phyloP scores from a whole-genome alignment of 2,329 filamentous ascomycete genomes.

The Metarhizium guizhouense region DNA sequence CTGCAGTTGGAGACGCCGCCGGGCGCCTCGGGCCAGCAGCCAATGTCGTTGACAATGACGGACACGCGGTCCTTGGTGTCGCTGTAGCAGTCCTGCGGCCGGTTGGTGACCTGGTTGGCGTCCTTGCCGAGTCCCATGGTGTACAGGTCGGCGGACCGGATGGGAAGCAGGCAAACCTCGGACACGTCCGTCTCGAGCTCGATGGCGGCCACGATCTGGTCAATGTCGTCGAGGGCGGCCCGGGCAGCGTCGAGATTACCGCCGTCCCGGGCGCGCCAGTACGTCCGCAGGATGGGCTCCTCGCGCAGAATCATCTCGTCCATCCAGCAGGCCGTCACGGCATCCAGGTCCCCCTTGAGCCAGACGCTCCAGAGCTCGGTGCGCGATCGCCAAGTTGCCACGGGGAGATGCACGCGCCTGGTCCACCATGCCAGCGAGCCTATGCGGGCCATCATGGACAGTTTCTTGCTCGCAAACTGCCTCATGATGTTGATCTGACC shows the following conservation, averaged over 20 bases:
- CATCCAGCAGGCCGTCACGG: constrained; percentile 38
- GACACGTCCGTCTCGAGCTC: constrained; percentile 29
- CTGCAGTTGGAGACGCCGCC: constrained; percentile 47
- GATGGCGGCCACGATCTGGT: constrained; percentile 26
- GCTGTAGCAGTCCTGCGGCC: constrained; percentile 30
- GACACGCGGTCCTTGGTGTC: constrained; percentile 39
- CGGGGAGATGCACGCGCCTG: constrained; percentile 20
- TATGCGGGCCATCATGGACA: constrained; percentile 14
- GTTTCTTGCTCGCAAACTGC: constrained; percentile 10
- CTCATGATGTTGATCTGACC: constrained; percentile 18
- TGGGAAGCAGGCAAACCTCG: constrained; percentile 27
- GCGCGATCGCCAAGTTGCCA: constrained; percentile 38
- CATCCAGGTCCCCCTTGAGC: constrained; percentile 37
- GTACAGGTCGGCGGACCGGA: constrained; percentile 30
- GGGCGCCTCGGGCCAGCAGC: constrained; percentile 43
- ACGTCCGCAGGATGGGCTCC: constrained; percentile 33
- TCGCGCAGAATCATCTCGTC: constrained; percentile 38
- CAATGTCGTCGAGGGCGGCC: constrained; percentile 30
- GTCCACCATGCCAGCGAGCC: constrained; percentile 16
- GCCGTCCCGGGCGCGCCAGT: constrained; percentile 35
- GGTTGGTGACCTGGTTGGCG: constrained; percentile 28
- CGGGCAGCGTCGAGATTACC: constrained; percentile 33
- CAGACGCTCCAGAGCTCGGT: constrained; percentile 41
- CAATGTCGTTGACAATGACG: constrained; percentile 42
- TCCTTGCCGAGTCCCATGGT: constrained; percentile 33